Percentiles rank a stretch among this genome's conserved stretches.
Evolutionary conservation across 2,329 filamentous ascomycete species (phyloP).

Genomic region (Trichoderma sp.): DNA sequence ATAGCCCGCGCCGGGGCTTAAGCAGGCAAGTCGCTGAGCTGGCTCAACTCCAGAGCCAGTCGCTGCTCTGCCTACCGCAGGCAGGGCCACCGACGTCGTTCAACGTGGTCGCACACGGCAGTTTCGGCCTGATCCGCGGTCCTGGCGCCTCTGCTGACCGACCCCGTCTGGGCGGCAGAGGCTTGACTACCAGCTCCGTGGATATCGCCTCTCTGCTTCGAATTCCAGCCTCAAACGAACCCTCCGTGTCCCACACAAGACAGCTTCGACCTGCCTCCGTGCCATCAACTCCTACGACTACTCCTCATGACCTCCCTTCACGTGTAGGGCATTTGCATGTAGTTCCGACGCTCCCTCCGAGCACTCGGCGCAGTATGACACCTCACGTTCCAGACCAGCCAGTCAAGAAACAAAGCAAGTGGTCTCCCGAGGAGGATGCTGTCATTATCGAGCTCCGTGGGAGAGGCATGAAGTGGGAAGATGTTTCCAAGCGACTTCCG

Average conservation of each 20-base stretch:
- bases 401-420: constrained; percentile 94
- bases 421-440: constrained; percentile 92
- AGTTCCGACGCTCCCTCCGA: constrained; percentile 41
- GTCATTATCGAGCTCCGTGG: constrained; percentile 90
- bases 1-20: constrained; percentile 28
- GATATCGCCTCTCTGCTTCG: constrained; percentile 93
- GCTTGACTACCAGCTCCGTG: constrained; percentile 69
- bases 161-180: constrained; percentile 36
- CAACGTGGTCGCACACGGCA: constrained; percentile 37
- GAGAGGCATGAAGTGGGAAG: constrained; percentile 97
- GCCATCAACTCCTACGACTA: constrained; percentile 31
- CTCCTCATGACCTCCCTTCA: constrained; percentile 34
- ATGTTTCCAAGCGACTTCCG: constrained; percentile 88
- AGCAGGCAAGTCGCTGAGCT: constrained; percentile 42
- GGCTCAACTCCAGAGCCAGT: constrained; percentile 50
- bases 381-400: constrained; percentile 66
- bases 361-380: constrained; percentile 42
- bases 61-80: constrained; percentile 48
- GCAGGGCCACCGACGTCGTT: constrained; percentile 44
- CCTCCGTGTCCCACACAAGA: constrained; percentile 53
- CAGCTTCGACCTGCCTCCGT: constrained; percentile 37
- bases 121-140: constrained; percentile 38
- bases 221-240: constrained; percentile 73
- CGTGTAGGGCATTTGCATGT: constrained; percentile 37
- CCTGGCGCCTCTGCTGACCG: constrained; percentile 38